phyloP scores from a whole-genome alignment of 306 rosid species.

The Sindora glabra region DNA sequence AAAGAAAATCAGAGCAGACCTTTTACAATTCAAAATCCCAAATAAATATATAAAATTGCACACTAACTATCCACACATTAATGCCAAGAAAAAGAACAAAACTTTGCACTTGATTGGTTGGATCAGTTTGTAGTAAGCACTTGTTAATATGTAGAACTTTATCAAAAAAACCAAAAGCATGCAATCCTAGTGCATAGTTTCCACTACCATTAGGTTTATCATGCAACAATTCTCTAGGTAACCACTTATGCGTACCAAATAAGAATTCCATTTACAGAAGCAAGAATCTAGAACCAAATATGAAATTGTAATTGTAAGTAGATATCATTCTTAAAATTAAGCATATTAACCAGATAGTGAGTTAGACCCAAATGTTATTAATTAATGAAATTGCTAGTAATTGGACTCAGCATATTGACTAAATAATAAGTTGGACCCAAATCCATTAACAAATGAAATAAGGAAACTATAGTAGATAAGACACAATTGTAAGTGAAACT shows the following conservation, averaged over 20 bases:
- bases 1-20: background rate
- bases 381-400: too few species aligned
- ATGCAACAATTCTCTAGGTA: slow-evolving; percentile 45
- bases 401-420: too few species aligned
- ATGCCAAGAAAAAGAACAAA: background rate
- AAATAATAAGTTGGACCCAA: too few species aligned
- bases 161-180: slow-evolving; percentile 79
- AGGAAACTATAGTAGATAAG: too few species aligned
- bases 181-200: slow-evolving; percentile 68
- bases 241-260: slow-evolving; percentile 73
- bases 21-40: background rate
- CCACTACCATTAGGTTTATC: slow-evolving; percentile 36
- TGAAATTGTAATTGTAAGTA: background rate
- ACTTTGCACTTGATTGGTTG: slow-evolving; percentile 60
- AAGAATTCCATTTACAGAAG: slow-evolving; percentile 87
- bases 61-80: background rate
- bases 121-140: slow-evolving; percentile 74
- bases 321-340: background rate
- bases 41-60: background rate
- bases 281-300: slow-evolving; percentile 3
- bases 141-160: slow-evolving; percentile 64
- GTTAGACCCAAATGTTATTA: too few species aligned
- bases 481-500: too few species aligned
- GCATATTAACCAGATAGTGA: too few species aligned
- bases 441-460: too few species aligned